A percentile compares a stretch with the other conserved stretches of the same genome.
These are phyloP conservation scores for Fusarium redolens DNA, from an alignment of 2,329 filamentous ascomycete species.

Conservation along the genomic window DNA sequence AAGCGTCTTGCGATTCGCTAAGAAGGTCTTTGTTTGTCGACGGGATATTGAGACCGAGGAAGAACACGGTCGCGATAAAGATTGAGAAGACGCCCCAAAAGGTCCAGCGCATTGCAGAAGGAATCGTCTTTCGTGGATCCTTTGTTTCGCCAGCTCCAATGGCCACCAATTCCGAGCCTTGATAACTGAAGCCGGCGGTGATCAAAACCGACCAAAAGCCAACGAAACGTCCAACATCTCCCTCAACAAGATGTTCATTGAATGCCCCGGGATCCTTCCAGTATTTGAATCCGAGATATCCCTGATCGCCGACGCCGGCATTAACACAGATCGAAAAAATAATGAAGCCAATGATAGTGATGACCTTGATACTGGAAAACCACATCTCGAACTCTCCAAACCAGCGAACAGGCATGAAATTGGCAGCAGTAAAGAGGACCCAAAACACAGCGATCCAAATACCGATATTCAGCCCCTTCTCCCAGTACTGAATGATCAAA, in stretches of 20 bases:
- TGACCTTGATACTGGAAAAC: slow-evolving; percentile 69
- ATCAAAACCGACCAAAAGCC: slow-evolving; percentile 69
- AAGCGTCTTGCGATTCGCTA: slow-evolving; percentile 62
- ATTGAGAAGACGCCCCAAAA: slow-evolving; percentile 41
- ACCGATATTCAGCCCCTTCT: slow-evolving; percentile 60
- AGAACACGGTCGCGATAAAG: slow-evolving; percentile 24
- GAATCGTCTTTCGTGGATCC: slow-evolving; percentile 48
- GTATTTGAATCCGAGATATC: slow-evolving; percentile 55
- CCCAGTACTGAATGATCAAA: slow-evolving; percentile 72
- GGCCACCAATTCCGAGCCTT: slow-evolving; percentile 45
- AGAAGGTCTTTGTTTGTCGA: slow-evolving; percentile 60
- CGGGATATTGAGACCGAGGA: slow-evolving; percentile 19
- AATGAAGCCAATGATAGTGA: slow-evolving; percentile 68
- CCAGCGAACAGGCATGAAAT: slow-evolving; percentile 66
- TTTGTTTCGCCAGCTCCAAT: slow-evolving; percentile 49
- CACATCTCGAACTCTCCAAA: slow-evolving; percentile 73
- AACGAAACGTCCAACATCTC: slow-evolving; percentile 64
- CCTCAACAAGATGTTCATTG: slow-evolving; percentile 59
- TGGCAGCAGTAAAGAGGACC: slow-evolving; percentile 64
- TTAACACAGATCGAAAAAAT: slow-evolving; percentile 59
- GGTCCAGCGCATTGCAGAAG: slow-evolving; percentile 46
- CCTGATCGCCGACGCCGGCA: slow-evolving; percentile 65
- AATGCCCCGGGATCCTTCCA: slow-evolving; percentile 59
- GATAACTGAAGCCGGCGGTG: slow-evolving; percentile 59
- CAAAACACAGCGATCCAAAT: slow-evolving; percentile 71